Base-by-base conservation (phyloP, 2,329 filamentous ascomycete genomes). In the Aspergillus pseudoviridinutans region DNA sequence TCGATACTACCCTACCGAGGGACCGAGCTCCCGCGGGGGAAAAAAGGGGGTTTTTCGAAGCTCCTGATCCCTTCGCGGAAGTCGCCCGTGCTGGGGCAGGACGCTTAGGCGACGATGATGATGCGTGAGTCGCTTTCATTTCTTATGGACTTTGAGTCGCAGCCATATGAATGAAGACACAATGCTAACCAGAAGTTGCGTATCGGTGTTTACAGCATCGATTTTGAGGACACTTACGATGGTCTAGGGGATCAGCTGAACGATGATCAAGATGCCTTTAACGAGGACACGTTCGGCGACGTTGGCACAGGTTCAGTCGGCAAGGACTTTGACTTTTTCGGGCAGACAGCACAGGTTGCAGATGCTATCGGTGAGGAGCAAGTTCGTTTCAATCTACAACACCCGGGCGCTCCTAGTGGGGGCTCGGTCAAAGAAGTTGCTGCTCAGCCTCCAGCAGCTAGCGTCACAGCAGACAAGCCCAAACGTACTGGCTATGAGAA, bases 191-290 rank as follows among this genome's bases (percentile, higher is more conserved):
- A 20, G 35, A 25, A 35, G 20, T 9, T 20, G 29, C 55, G 25
- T 60, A 49, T 58, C 54, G 12, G 20, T 51, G 3, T 49, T 22
- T 44, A 4, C 66, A 89, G 86, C 55, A 84, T 90, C 68, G 90
- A 97, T 68, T 99, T 97, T 66, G 94, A 99, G 68, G 92, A 99
- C 71, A 97, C 93, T 41, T 97, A 97, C 72, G 94, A 99, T 75
- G 93, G 93, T 20, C 81, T 99, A 44, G 94, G 92, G 56, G 90
- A 96, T 70, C 87, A 90, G 74, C 87, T 99, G 38, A 88, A 96
- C 68, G 93, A 99, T 72, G 88, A 90, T 22, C 90, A 93, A 69
- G 94, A 99, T 79, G 91, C 84, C 52, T 91, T 97, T 82, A 99
- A 99, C 75, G 91, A 97, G 68, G 94, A 97, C 72, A 99, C 94